Conservation (phyloP, 1,284 basidiomycete species). For the Trichosporon sp. region DNA sequence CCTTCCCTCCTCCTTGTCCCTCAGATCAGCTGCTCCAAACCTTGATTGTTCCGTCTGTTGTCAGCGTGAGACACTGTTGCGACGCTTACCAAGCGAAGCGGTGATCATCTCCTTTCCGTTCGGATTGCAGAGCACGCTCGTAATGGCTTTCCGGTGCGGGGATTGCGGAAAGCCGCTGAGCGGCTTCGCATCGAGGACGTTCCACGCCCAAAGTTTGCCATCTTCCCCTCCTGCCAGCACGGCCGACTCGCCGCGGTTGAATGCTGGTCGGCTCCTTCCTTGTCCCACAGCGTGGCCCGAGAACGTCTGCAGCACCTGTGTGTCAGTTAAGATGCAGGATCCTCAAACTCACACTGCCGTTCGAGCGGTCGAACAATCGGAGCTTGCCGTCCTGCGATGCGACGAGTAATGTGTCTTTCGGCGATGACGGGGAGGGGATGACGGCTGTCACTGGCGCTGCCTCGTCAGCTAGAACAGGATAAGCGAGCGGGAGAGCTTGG, state of each 20-base stretch:
- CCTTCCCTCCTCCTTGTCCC: neutral
- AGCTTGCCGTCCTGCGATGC: slow-evolving; percentile 77
- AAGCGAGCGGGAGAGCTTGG: neutral
- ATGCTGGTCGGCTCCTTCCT: slow-evolving; percentile 75
- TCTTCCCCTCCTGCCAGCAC: slow-evolving; percentile 85
- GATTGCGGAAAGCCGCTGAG: slow-evolving; percentile 62
- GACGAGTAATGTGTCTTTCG: slow-evolving; percentile 68
- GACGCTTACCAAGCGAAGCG: slow-evolving; percentile 61
- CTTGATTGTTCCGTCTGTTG: slow-evolving; percentile 37
- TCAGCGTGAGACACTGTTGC: neutral
- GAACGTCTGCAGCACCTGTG: slow-evolving; percentile 69
- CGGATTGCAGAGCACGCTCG: slow-evolving; percentile 41
- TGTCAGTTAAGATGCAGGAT: neutral
- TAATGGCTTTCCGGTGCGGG: slow-evolving; percentile 71
- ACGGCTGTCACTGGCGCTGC: slow-evolving; percentile 74
- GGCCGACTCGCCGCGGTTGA: slow-evolving; percentile 72
- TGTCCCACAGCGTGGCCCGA: slow-evolving; percentile 56
- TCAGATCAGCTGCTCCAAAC: slow-evolving; percentile 24
- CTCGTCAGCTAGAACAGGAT: neutral
- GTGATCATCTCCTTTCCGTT: slow-evolving; percentile 77
- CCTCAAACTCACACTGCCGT: slow-evolving; percentile 56
- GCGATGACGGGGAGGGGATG: slow-evolving; percentile 55
- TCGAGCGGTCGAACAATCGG: slow-evolving; percentile 75
- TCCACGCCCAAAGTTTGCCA: slow-evolving; percentile 85
- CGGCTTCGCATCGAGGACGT: slow-evolving; percentile 70